Conservation (phyloP, 176 grass and related monocot genomes). For the Cenchrus purpureus region DNA sequence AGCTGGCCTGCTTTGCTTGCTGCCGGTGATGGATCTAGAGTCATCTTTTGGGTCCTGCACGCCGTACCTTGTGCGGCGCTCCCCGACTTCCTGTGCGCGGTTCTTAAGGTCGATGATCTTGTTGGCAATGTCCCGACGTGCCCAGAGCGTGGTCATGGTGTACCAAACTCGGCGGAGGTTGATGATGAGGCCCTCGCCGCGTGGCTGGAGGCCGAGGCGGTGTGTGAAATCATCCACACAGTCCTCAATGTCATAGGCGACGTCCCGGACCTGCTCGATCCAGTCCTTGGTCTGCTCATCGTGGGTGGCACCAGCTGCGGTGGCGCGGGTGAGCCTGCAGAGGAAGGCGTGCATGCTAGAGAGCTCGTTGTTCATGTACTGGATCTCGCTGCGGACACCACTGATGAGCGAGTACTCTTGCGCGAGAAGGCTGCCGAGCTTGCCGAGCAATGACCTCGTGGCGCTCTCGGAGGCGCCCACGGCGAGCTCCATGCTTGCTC, state of each 20-base stretch:
- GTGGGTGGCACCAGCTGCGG: neutral
- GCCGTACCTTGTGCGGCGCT: neutral
- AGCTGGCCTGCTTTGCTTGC: neutral
- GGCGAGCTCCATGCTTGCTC: constrained; percentile 3
- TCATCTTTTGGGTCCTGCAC: neutral
- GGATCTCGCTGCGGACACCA: neutral
- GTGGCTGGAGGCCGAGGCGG: neutral
- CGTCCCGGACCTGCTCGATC: neutral
- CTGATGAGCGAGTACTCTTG: constrained; percentile 6
- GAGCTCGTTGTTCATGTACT: constrained; percentile 32
- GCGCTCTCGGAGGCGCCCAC: neutral
- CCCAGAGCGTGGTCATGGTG: neutral
- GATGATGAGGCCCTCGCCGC: neutral
- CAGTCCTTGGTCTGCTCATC: constrained; percentile 15
- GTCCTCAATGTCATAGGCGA: constrained; percentile 30
- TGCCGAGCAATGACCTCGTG: neutral
- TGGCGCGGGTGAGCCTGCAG: neutral
- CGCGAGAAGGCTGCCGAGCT: constrained; percentile 9
- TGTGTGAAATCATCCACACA: neutral
- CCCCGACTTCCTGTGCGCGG: neutral
- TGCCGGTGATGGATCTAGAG: neutral
- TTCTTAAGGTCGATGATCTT: constrained; percentile 1
- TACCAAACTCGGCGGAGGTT: neutral
- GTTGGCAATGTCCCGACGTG: neutral
- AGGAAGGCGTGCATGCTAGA: constrained; percentile 35